These are phyloP conservation scores for Phytophthora palmivora DNA, from an alignment of 352 stramenopile genomes.

Conservation along the genomic window DNA sequence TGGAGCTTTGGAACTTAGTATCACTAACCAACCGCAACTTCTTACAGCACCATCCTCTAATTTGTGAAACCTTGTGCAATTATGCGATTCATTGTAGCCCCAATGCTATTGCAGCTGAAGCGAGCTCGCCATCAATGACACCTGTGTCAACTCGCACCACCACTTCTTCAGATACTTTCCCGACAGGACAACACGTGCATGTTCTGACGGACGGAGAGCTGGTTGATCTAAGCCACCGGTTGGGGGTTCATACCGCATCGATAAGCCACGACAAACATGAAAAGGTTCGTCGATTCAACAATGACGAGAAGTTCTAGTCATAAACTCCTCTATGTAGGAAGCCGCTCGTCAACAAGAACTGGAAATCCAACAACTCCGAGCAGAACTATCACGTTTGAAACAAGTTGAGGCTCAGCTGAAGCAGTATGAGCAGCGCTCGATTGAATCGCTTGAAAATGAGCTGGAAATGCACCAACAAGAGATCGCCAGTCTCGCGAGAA, in stretches of 20 bases:
- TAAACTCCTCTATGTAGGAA: slow-evolving; percentile 9
- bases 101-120: not conserved
- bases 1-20: not conserved
- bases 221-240: slow-evolving; percentile 9
- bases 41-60: not conserved
- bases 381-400: slow-evolving; percentile 23
- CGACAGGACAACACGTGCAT: slow-evolving; percentile 11
- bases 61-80: not conserved
- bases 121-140: not conserved
- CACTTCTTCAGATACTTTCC: not conserved
- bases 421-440: slow-evolving; percentile 19
- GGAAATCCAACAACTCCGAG: slow-evolving; percentile 15
- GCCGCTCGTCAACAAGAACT: slow-evolving; percentile 9
- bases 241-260: slow-evolving; percentile 12
- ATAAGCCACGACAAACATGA: slow-evolving; percentile 18
- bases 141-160: not conserved
- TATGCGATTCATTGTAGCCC: not conserved
- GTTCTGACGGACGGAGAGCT: slow-evolving; percentile 9
- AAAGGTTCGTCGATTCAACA: slow-evolving; percentile 23
- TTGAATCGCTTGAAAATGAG: slow-evolving; percentile 22
- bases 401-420: slow-evolving; percentile 11
- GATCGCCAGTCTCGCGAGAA: slow-evolving; percentile 9
- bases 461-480: slow-evolving; percentile 19
- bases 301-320: not conserved
- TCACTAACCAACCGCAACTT: not conserved